Evolutionary conservation across 192 early-diverging fungal genomes (phyloP).

Genomic region (Coemansia sp.): DNA sequence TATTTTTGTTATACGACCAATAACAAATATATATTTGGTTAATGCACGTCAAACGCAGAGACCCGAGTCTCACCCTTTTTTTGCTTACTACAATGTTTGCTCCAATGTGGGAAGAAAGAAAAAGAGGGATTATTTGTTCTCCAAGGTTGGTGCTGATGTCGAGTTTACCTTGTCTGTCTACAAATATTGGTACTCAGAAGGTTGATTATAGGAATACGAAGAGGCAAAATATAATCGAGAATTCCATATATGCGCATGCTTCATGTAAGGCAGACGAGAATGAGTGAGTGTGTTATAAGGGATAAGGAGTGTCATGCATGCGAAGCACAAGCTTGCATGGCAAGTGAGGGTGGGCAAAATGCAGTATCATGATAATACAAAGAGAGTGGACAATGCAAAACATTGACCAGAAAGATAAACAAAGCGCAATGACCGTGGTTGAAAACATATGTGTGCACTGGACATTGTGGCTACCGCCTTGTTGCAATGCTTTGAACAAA

Average conservation of each 20-base stretch:
- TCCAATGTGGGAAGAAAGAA: constrained; percentile 1
- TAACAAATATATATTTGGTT: constrained; percentile 18
- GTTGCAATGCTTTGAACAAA: neutral
- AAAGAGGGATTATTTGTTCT: neutral
- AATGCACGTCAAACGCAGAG: constrained; percentile 18
- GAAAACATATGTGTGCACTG: neutral
- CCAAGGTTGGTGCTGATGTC: neutral
- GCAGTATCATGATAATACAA: neutral
- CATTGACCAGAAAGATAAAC: neutral
- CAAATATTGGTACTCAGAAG: neutral
- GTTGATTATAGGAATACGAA: neutral
- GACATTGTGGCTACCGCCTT: neutral
- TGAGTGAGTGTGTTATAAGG: neutral
- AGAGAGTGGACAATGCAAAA: neutral
- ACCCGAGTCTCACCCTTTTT: neutral
- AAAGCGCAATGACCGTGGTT: neutral
- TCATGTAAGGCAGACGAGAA: neutral
- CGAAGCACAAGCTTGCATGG: neutral
- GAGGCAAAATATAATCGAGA: neutral
- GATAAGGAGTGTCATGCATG: neutral
- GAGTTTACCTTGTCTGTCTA: neutral
- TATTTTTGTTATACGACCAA: neutral
- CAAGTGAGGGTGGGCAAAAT: neutral
- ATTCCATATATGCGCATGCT: neutral
- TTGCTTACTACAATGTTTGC: neutral